These are phyloP conservation scores for Debaryomycetaceae sp. DNA, from an alignment of 1,139 yeast genomes.

Conservation along the genomic window DNA sequence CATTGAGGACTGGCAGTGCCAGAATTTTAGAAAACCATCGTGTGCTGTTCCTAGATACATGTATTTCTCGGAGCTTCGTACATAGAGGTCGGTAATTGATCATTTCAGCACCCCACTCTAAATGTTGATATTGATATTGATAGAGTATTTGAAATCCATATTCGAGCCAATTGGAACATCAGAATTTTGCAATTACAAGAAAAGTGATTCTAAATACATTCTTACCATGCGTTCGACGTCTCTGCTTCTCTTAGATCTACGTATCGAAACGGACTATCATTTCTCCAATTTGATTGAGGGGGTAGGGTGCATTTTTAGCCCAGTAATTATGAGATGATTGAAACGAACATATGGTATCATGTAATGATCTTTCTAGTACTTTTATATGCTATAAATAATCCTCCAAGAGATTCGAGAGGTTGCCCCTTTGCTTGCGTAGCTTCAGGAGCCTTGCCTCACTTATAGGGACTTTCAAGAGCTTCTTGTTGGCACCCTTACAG, in stretches of 20 bases:
- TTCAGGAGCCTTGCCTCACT: conserved; percentile 29
- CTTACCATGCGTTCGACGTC: no score
- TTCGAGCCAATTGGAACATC: neutral
- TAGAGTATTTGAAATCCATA: neutral
- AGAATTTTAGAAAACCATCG: neutral
- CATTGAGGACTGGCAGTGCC: neutral
- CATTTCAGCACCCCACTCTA: neutral
- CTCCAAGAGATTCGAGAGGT: conserved; percentile 21
- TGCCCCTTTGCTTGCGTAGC: conserved; percentile 35
- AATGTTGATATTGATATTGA: neutral
- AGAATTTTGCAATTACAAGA: neutral
- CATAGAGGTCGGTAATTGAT: neutral
- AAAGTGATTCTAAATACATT: no score
- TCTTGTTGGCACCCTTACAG: conserved; percentile 52
- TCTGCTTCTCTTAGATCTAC: no score
- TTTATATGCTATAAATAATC: conserved; percentile 8
- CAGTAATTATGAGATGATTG: no score
- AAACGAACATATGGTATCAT: no score
- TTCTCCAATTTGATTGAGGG: no score
- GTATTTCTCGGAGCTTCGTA: neutral
- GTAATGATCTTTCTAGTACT: no score
- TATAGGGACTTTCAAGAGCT: conserved; percentile 31
- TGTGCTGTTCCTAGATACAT: neutral
- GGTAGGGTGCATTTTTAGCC: no score
- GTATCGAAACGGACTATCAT: no score